phyloP scores from a whole-genome alignment of 2,329 filamentous ascomycete species.

The Monilinia vaccinii-corymbosi region DNA sequence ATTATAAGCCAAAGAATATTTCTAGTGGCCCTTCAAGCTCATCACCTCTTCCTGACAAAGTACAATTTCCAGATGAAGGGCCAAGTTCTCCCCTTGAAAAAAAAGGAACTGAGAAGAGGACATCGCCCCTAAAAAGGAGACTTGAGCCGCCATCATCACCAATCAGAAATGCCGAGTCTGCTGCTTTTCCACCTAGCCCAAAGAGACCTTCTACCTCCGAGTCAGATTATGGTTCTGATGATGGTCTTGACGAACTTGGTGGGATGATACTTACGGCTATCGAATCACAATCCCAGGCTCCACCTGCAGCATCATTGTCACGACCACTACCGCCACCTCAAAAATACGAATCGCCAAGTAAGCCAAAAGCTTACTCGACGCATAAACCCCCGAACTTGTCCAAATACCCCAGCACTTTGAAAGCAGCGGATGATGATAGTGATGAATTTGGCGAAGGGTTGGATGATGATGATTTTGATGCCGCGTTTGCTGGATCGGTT shows the following conservation, averaged over 20 bases:
- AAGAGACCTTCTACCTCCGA: neutral
- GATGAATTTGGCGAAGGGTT: conserved; percentile 32
- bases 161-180: neutral
- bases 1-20: conserved; percentile 28
- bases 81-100: neutral
- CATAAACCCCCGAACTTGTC: neutral
- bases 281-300: conserved; percentile 4
- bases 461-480: conserved; percentile 42
- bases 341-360: neutral
- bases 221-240: conserved; percentile 10
- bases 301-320: neutral
- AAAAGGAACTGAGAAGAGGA: neutral
- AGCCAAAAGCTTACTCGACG: neutral
- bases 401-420: neutral
- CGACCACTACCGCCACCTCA: neutral
- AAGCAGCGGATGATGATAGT: conserved; percentile 7
- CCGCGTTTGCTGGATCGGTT: conserved; percentile 4
- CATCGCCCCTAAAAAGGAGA: neutral
- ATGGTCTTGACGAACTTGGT: conserved; percentile 8
- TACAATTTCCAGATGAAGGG: neutral
- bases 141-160: neutral
- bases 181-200: neutral
- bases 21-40: conserved; percentile 31
- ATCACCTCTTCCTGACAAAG: conserved; percentile 22
- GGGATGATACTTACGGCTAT: conserved; percentile 7